phyloP scores from a whole-genome alignment of 1,284 basidiomycete species.

The Rhodotorula sp. region DNA sequence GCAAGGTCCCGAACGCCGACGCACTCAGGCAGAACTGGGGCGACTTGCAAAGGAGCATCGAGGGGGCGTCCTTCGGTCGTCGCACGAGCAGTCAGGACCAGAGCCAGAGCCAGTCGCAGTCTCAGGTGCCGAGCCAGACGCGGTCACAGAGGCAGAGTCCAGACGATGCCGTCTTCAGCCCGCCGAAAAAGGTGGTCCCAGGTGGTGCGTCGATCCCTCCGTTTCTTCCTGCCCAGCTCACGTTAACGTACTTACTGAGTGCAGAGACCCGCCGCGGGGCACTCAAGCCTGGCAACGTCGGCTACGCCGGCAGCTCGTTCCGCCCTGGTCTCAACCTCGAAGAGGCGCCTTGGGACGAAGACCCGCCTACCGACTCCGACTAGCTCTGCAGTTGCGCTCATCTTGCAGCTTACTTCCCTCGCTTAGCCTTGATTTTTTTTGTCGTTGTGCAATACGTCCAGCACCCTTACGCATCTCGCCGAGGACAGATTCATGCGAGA shows the following conservation, averaged over 20 bases:
- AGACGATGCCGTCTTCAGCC: background rate
- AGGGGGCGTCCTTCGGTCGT: background rate
- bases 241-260: background rate
- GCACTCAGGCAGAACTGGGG: conserved; percentile 3
- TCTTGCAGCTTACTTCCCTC: background rate
- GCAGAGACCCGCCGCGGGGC: conserved; percentile 8
- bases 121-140: background rate
- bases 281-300: conserved; percentile 1
- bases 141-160: background rate
- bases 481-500: background rate
- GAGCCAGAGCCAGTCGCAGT: background rate
- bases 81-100: conserved; percentile 6
- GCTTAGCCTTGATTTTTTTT: background rate
- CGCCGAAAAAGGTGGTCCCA: conserved; percentile 8
- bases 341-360: background rate
- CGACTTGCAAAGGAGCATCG: background rate
- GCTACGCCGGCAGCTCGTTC: conserved; percentile 11
- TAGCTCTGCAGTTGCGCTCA: too few species aligned
- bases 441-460: conserved; percentile 6
- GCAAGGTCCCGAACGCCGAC: background rate
- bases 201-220: background rate
- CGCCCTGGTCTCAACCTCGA: background rate
- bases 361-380: background rate
- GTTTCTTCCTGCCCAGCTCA: too few species aligned
- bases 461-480: background rate